Conservation (phyloP, 164 flowering plant genomes). For the Stephania cephalantha region DNA sequence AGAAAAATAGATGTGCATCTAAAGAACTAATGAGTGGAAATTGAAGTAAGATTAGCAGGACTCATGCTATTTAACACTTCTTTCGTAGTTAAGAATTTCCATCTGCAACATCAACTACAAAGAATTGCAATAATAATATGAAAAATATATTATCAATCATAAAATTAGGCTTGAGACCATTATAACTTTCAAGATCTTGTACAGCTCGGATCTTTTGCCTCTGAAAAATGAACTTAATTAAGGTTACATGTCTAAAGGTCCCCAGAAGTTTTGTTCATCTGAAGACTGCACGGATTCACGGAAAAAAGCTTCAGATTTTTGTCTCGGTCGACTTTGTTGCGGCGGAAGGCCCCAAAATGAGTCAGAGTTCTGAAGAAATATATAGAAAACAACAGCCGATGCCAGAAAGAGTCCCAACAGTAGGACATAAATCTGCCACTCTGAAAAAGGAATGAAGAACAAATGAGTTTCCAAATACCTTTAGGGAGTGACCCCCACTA, state of each 20-base stretch:
- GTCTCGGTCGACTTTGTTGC: conserved; percentile 38
- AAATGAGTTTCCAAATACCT: neutral
- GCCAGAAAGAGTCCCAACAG: conserved; percentile 73
- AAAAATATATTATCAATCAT: neutral
- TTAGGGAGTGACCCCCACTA: too few relatives aligned
- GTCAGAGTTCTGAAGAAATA: conserved; percentile 76
- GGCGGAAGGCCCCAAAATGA: conserved; percentile 85
- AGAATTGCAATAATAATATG: neutral
- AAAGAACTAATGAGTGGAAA: too few relatives aligned
- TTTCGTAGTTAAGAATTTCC: neutral
- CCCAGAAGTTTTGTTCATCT: conserved; percentile 49
- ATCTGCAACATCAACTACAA: neutral
- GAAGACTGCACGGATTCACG: conserved; percentile 40
- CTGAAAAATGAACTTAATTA: neutral
- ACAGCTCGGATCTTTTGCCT: neutral
- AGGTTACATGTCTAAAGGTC: conserved; percentile 46
- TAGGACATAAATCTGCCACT: conserved; percentile 80
- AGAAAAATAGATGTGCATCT: too few relatives aligned
- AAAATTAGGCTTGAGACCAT: neutral
- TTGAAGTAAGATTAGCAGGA: too few relatives aligned
- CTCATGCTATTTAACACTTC: too few relatives aligned
- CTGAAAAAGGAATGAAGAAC: conserved; percentile 36
- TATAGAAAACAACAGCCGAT: conserved; percentile 63
- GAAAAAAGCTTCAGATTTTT: conserved; percentile 29
- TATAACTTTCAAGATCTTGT: neutral